phyloP scores from a whole-genome alignment of 768 basidiomycete species.

The Asterophora lycoperdoides region DNA sequence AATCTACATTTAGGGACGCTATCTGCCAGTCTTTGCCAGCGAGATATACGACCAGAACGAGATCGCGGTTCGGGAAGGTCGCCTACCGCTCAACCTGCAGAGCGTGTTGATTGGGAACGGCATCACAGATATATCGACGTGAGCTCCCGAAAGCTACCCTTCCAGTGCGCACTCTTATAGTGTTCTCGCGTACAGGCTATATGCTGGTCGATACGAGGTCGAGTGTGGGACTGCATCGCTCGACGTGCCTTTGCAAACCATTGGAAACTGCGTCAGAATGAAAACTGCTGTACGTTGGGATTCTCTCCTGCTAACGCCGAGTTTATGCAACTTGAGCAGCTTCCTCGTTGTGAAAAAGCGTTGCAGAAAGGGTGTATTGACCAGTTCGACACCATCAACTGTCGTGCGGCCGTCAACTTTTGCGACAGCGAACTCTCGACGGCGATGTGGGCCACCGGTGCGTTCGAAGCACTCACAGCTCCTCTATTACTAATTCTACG shows the following conservation, averaged over 20 bases:
- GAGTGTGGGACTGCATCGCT: slow-evolving; percentile 58
- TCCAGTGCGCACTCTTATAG: slow-evolving; percentile 21
- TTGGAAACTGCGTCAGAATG: slow-evolving; percentile 57
- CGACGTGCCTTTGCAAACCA: slow-evolving; percentile 48
- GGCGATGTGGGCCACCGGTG: slow-evolving; percentile 38
- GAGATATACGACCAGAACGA: slow-evolving; percentile 73
- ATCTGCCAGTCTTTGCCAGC: slow-evolving; percentile 70
- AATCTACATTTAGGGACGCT: slow-evolving; percentile 48
- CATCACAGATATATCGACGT: slow-evolving; percentile 46
- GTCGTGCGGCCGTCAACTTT: slow-evolving; percentile 61
- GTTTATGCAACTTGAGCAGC: slow-evolving; percentile 28
- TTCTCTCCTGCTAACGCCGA: background rate
- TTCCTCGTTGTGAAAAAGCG: slow-evolving; percentile 62
- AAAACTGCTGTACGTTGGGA: slow-evolving; percentile 47
- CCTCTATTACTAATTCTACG: background rate
- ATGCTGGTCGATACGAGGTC: slow-evolving; percentile 50
- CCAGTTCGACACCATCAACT: slow-evolving; percentile 60
- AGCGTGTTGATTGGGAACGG: slow-evolving; percentile 69
- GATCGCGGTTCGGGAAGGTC: slow-evolving; percentile 45
- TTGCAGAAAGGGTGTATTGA: slow-evolving; percentile 61
- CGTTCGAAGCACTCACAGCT: slow-evolving; percentile 11
- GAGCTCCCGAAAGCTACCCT: slow-evolving; percentile 8
- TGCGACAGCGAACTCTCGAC: slow-evolving; percentile 54
- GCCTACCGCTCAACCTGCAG: slow-evolving; percentile 59
- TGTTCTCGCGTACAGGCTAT: slow-evolving; percentile 26